Base-by-base conservation (phyloP, 1,284 basidiomycete species). In the Leccinum fuscescens region DNA sequence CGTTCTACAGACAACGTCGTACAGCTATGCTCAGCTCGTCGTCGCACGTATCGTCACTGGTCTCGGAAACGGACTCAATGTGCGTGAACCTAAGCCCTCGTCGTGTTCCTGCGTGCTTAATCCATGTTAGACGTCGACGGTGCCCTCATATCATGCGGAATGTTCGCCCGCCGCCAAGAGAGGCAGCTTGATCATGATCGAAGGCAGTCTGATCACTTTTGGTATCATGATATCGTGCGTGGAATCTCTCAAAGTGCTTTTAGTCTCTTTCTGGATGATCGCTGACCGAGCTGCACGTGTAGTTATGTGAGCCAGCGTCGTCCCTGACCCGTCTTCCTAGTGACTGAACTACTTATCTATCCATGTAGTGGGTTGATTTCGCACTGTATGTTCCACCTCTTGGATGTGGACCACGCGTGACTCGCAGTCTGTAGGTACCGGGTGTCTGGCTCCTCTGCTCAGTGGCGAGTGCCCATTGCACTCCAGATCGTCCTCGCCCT, bases 401-500 rank as follows among this genome's bases (percentile, higher is more conserved):
- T 3, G 7, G 7, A 46, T 6, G 27, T 6, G 35, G 44, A 29
- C 46, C 39, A 42, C 8, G n/a, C 9, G 8, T 27, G 7, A n/a
- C 24, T 55, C 44, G 61, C 3, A 5, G 20, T 49, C 27, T n/a
- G 6, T 35, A 85, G 82, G 53, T 85, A 81, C 67, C 85, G 81
- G 81, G 74, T 77, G 11, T 73, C 75, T 31, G 72, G 66, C 11
- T 84, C 82, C 14, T 83, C 83, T 15, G 82, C 84, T 0, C 84
- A 88, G 69, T 89, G 87, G 88, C 76, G 87, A 57, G 83, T 85
- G n/a, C 88, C 89, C 2, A 82, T 90, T 49, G 84, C 85, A 1
- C 74, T 90, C 42, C 88, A 91, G 68, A 84, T 86, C 55, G 55
- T 85, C 7, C 80, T 90, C 55, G 86, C 86, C 2, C 59, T 85